Evolutionary conservation across 140 eudicot genomes (phyloP), one percentile per base, ranked within the genome.

Genomic region (Erigeron philadelphicus): DNA sequence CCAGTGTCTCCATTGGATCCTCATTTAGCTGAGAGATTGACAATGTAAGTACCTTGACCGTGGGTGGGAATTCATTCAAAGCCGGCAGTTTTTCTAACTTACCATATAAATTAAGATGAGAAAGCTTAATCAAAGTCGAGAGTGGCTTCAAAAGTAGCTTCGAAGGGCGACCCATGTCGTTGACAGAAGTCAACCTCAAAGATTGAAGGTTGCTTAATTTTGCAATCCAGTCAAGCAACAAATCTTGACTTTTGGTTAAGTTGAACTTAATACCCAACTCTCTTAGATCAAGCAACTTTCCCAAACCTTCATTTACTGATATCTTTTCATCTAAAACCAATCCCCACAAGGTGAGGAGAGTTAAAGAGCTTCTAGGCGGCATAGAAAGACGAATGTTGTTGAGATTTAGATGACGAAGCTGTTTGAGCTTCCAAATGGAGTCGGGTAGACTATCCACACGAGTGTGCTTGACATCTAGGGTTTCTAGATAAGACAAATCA

Each of bases 391-490:
- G 75, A 50, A 71, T 81, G 63, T 75, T 77, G 42, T 80, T 82
- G 60, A 84, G 80, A 61, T 84, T 81, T 57, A 87, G 87, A 72
- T 87, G 85, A 10, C 80, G 83, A 19, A 87, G 83, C 12, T 70
- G 62, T 61, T 87, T 84, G 21, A 75, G 61, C 76, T 77, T 81
- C 89, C 89, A 84, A 48, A 84, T 79, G 68, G 87, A 87, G 69
- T 72, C 60, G 6, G 89, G 89, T 44, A 87, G 63, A 25, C 45
- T 79, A 17, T 77, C 80, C 9, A 87, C 61, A 64, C 66, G 5
- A 8, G 95, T 87, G 74, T 75, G 82, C 85, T 87, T 87, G 7
- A 87, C 71, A 61, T 87, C 95, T 47, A 87, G 68, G 5, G 89
- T 87, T 75, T 87, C 87, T 11, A 86, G 80, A 59, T 79, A 74